Percentiles rank a stretch among this genome's conserved stretches.
Conservation (phyloP, 345 rosid genomes). For the Lepidium didymum region DNA sequence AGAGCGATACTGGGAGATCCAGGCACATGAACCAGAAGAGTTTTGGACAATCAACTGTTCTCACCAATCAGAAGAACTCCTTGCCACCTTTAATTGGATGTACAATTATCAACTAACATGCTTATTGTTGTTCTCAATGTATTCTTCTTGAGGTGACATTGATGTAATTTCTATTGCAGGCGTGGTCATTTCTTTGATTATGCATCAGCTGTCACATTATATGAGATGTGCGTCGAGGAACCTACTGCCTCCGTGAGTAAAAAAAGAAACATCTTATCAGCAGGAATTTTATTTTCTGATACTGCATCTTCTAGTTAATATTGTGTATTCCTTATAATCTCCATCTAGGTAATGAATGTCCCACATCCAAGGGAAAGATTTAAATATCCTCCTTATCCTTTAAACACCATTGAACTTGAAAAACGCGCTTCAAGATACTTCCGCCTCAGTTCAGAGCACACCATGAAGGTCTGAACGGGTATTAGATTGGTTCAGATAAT, state of each 20-base stretch:
- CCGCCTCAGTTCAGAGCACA: constrained; percentile 88
- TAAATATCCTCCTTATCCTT: constrained; percentile 87
- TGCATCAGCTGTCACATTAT: constrained; percentile 61
- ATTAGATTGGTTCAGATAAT: neutral
- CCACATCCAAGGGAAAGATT: constrained; percentile 62
- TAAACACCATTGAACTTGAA: constrained; percentile 94
- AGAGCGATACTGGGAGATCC: constrained; percentile 91
- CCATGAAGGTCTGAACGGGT: constrained; percentile 68
- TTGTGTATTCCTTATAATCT: constrained; percentile 5
- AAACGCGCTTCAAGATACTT: constrained; percentile 95
- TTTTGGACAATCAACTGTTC: constrained; percentile 89
- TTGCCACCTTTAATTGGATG: constrained; percentile 82
- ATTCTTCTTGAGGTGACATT: neutral
- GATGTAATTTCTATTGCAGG: constrained; percentile 42
- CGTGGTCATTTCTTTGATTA: constrained; percentile 94
- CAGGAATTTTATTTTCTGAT: neutral
- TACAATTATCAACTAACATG: constrained; percentile 31
- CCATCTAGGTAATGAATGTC: constrained; percentile 68
- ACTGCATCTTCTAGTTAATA: neutral
- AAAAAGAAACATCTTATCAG: neutral
- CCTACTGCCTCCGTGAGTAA: constrained; percentile 79
- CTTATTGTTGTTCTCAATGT: neutral
- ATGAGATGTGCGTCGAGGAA: constrained; percentile 92
- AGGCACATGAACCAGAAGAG: constrained; percentile 92
- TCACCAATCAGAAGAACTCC: constrained; percentile 71